Conservation (phyloP, 2,329 filamentous ascomycete species). For the Penicillium nordicum region DNA sequence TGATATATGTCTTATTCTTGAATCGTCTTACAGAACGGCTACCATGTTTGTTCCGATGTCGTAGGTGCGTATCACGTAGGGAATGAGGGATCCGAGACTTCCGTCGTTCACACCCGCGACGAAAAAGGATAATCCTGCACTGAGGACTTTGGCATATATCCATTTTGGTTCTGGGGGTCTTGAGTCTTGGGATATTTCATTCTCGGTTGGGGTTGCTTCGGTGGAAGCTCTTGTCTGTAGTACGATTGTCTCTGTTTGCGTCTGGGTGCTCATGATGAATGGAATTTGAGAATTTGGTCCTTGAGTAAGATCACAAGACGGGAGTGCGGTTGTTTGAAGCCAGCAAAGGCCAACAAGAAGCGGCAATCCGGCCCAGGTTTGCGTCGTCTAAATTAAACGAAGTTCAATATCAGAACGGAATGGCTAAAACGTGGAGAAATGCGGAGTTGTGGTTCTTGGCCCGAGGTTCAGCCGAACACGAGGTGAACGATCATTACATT, state of each 20-base stretch:
- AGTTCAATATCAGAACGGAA: not conserved
- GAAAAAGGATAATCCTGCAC: slow-evolving; percentile 61
- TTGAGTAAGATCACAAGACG: not conserved
- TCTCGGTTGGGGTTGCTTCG: not conserved
- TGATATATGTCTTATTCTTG: not conserved
- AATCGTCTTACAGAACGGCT: slow-evolving; percentile 46
- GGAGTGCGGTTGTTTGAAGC: not conserved
- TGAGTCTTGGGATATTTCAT: not conserved
- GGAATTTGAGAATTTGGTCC: not conserved
- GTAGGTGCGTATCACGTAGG: slow-evolving; percentile 60
- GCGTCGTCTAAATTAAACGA: not conserved
- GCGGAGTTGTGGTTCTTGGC: not conserved
- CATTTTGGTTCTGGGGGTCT: slow-evolving; percentile 10
- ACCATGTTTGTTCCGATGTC: slow-evolving; percentile 52
- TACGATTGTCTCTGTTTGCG: slow-evolving; percentile 11
- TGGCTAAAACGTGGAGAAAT: not conserved
- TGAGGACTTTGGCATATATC: slow-evolving; percentile 48
- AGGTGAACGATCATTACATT: not conserved
- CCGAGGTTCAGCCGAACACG: not conserved
- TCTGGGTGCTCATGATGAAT: slow-evolving; percentile 11
- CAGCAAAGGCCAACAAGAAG: not conserved
- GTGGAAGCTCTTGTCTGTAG: slow-evolving; percentile 2
- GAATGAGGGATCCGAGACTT: slow-evolving; percentile 60
- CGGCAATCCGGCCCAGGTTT: not conserved
- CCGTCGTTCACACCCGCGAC: slow-evolving; percentile 65